phyloP scores from a whole-genome alignment of 106 monocot species.

The Chionographis japonica region DNA sequence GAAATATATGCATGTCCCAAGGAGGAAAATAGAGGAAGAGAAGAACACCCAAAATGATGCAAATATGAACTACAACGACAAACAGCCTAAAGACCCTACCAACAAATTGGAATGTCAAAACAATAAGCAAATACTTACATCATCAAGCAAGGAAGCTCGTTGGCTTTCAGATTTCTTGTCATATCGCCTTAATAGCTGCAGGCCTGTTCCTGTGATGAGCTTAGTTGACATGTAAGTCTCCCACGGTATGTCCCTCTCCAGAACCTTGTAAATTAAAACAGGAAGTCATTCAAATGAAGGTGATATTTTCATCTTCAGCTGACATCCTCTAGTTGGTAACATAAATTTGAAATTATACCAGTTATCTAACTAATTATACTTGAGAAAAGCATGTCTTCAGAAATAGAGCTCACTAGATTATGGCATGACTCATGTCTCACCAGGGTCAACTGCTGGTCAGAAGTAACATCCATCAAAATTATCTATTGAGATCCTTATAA shows the following conservation, averaged over 20 bases:
- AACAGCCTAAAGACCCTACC: neutral
- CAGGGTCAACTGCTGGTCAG: too few species aligned
- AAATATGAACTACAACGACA: neutral
- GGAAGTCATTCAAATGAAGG: neutral
- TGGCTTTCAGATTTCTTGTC: slow-evolving; percentile 76
- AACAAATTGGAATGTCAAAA: neutral
- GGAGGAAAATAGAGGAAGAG: too few species aligned
- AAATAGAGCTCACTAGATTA: too few species aligned
- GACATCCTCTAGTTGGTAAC: too few species aligned
- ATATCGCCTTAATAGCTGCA: slow-evolving; percentile 82
- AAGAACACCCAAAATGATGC: too few species aligned
- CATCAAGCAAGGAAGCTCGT: slow-evolving; percentile 74
- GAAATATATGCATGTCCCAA: too few species aligned
- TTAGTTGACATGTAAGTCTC: slow-evolving; percentile 90
- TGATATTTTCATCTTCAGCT: neutral
- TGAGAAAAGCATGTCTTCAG: too few species aligned
- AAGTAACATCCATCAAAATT: too few species aligned
- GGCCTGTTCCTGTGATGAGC: slow-evolving; percentile 71
- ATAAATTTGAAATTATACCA: too few species aligned
- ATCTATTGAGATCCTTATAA: too few species aligned
- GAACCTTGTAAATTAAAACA: slow-evolving; percentile 43
- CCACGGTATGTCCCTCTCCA: slow-evolving; percentile 94
- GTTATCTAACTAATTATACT: too few species aligned
- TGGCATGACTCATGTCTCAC: too few species aligned
- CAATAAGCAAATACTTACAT: slow-evolving; percentile 44